These are phyloP conservation scores for Coemansia sp. DNA, from an alignment of 192 early-diverging fungal species.

Conservation along the genomic window DNA sequence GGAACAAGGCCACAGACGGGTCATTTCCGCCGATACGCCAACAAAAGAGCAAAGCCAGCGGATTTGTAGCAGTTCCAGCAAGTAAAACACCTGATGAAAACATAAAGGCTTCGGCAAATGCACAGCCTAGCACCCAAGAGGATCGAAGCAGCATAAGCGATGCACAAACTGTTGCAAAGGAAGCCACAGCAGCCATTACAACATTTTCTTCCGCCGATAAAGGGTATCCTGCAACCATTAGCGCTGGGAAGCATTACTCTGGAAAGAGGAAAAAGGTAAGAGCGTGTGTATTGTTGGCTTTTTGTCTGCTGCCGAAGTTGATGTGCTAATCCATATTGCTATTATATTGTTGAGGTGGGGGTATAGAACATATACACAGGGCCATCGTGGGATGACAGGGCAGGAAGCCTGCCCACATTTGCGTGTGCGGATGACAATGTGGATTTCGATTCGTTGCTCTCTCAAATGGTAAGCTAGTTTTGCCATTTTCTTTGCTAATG, in stretches of 20 bases:
- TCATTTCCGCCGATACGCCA: conserved; percentile 35
- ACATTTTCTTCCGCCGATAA: not conserved
- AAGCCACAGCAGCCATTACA: not conserved
- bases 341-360: not conserved
- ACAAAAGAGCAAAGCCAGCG: not conserved
- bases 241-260: conserved; percentile 10
- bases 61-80: not conserved
- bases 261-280: conserved; percentile 49
- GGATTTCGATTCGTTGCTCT: conserved; percentile 50
- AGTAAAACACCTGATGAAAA: not conserved
- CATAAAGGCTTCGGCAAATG: not conserved
- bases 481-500: not conserved
- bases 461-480: conserved; percentile 38
- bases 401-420: conserved; percentile 44
- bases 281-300: not conserved
- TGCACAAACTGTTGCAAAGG: not conserved
- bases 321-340: not conserved
- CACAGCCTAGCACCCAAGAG: not conserved
- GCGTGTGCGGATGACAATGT: conserved; percentile 25
- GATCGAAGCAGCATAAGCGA: not conserved
- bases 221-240: too few relatives aligned
- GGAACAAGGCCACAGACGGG: conserved; percentile 43
- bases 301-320: not conserved
- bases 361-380: conserved; percentile 40
- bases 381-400: conserved; percentile 52